Conservation (phyloP, 2,329 filamentous ascomycete genomes). For the Torrubiellomyces zombiae region DNA sequence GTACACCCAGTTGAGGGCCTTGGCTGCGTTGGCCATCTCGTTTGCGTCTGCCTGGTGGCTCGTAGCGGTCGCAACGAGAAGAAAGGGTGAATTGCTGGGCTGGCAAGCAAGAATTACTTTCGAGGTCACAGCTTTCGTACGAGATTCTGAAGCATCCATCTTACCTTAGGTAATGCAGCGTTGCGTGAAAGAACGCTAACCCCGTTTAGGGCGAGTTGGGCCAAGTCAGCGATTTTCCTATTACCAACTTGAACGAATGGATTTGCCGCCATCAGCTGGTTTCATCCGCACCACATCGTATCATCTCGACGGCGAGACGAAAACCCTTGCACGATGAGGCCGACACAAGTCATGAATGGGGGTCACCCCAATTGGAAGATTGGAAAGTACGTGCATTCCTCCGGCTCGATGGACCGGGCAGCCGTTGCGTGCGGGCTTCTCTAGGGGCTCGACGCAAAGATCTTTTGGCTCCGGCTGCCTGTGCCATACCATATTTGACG, state of each 20-base stretch:
- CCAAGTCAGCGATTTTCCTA: constrained; percentile 11
- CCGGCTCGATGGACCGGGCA: constrained; percentile 1
- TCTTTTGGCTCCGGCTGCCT: too few species aligned
- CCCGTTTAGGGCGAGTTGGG: constrained; percentile 18
- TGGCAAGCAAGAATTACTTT: constrained; percentile 10
- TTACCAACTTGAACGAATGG: too few species aligned
- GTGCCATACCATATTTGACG: constrained; percentile 1
- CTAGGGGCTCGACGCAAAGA: too few species aligned
- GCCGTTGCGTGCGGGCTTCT: constrained; percentile 14
- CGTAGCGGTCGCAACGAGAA: too few species aligned
- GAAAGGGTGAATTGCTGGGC: too few species aligned
- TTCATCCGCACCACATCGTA: too few species aligned
- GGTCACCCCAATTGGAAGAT: constrained; percentile 16
- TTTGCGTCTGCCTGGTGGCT: too few species aligned
- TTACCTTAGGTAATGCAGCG: too few species aligned
- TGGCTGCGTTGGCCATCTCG: constrained; percentile 38
- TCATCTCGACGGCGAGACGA: too few species aligned
- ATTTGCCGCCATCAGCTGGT: too few species aligned
- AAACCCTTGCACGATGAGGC: constrained; percentile 27
- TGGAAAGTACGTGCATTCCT: constrained; percentile 17
- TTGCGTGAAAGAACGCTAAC: constrained; percentile 14
- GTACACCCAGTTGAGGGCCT: constrained; percentile 45
- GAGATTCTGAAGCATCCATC: too few species aligned
- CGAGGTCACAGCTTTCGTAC: too few species aligned
- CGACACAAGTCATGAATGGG: constrained; percentile 20